Conservation (phyloP, 768 basidiomycete genomes). For the Rubroboletus satanas region DNA sequence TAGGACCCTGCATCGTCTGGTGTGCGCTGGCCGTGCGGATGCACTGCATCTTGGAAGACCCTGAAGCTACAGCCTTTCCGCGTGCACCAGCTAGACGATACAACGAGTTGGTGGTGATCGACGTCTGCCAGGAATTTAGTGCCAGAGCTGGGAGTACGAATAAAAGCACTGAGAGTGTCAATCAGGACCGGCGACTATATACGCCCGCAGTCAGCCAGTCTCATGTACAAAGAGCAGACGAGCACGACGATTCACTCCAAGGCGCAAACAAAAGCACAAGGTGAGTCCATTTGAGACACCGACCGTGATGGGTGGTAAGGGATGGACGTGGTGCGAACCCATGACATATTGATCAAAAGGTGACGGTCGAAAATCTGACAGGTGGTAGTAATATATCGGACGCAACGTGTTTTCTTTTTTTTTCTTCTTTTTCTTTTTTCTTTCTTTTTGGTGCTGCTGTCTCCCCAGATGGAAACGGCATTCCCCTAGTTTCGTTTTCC, state of each 20-base stretch:
- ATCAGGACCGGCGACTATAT: conserved; percentile 8
- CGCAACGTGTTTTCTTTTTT: conserved; percentile 13
- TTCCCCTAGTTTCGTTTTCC: not conserved
- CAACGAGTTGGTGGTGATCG: not conserved
- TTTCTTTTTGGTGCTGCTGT: not conserved
- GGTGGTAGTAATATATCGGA: conserved; percentile 9
- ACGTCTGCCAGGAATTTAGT: not conserved
- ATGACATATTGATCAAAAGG: conserved; percentile 8
- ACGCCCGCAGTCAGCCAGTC: not conserved
- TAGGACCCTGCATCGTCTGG: conserved; percentile 20
- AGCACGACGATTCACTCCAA: not conserved
- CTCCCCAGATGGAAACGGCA: not conserved
- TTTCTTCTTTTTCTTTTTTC: not conserved
- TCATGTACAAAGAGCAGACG: not conserved
- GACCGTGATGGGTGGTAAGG: conserved; percentile 1
- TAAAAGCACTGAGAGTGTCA: conserved; percentile 5
- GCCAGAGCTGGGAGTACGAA: not conserved
- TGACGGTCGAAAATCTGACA: conserved; percentile 18
- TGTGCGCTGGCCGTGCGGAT: conserved; percentile 25
- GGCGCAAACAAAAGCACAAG: not conserved
- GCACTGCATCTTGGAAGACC: conserved; percentile 20
- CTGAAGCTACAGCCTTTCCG: conserved; percentile 16
- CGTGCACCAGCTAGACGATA: conserved; percentile 9
- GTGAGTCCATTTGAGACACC: conserved; percentile 2
- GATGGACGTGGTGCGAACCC: conserved; percentile 6